Percentiles rank a stretch among this genome's conserved stretches.
Evolutionary conservation across 495 filamentous ascomycete genomes (phyloP).

Genomic region (Podospora conica): DNA sequence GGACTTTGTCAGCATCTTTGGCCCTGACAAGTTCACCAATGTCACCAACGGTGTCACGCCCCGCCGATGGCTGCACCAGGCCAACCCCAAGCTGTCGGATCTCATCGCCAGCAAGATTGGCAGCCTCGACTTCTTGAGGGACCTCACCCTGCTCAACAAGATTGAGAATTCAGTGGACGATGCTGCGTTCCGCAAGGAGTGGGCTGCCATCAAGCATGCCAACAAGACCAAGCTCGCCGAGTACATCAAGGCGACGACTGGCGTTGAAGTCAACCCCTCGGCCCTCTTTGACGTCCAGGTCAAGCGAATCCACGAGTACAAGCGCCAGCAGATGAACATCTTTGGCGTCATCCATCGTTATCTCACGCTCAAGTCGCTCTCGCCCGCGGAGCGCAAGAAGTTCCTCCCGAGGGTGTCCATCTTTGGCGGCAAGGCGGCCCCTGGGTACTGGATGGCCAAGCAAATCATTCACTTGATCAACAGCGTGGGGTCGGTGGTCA

Average conservation of each 20-base stretch:
- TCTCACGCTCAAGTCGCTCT: conserved; percentile 78
- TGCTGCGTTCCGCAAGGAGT: conserved; percentile 83
- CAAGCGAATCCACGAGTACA: conserved; percentile 99
- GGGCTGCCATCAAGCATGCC: conserved; percentile 77
- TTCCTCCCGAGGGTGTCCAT: conserved; percentile 88
- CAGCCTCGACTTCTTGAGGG: conserved; percentile 75
- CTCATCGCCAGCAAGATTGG: conserved; percentile 86
- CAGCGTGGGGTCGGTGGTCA: conserved; percentile 83
- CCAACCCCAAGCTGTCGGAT: conserved; percentile 87
- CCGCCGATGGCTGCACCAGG: conserved; percentile 92
- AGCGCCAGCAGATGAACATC: conserved; percentile 98
- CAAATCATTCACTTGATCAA: conserved; percentile 96
- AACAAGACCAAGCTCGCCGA: conserved; percentile 73
- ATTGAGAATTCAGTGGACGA: conserved; percentile 77
- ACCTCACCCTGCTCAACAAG: conserved; percentile 76
- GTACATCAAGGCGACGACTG: conserved; percentile 75
- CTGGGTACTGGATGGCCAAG: conserved; percentile 99
- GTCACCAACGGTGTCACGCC: conserved; percentile 98
- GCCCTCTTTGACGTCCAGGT: conserved; percentile 95
- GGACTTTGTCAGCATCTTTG: conserved; percentile 91
- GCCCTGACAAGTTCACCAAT: conserved; percentile 95
- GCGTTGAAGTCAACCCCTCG: conserved; percentile 75
- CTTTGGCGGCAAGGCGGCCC: conserved; percentile 95
- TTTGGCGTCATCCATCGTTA: conserved; percentile 97
- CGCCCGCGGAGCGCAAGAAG: conserved; percentile 79